phyloP scores from a whole-genome alignment of 1,284 basidiomycete species.

The Amylostereum areolatum region DNA sequence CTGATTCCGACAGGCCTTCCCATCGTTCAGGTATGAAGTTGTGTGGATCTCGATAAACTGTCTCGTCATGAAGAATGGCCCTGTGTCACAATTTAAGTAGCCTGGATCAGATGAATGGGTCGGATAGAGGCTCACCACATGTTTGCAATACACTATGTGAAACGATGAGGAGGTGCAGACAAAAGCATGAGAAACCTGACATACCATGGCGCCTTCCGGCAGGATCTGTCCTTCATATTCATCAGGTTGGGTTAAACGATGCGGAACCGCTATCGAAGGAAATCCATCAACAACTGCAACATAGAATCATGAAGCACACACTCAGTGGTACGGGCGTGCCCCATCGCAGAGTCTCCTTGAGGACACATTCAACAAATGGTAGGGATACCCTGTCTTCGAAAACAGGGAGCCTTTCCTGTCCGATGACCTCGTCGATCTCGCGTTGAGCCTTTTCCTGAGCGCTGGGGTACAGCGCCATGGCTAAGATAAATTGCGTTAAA shows the following conservation, averaged over 20 bases:
- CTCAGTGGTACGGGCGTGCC: too few relatives aligned
- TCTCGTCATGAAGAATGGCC: slow-evolving; percentile 14
- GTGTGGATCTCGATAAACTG: slow-evolving; percentile 12
- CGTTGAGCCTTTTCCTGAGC: background rate
- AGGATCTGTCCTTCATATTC: slow-evolving; percentile 18
- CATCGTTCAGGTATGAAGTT: slow-evolving; percentile 15
- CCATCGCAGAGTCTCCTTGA: slow-evolving; percentile 8
- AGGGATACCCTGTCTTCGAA: slow-evolving; percentile 13
- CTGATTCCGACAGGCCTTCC: slow-evolving; percentile 7
- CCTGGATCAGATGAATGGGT: too few relatives aligned
- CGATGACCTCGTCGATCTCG: background rate
- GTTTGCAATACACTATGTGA: slow-evolving; percentile 16
- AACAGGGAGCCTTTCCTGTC: background rate
- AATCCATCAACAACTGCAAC: too few relatives aligned
- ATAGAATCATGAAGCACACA: too few relatives aligned
- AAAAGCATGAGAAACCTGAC: too few relatives aligned
- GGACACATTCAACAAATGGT: slow-evolving; percentile 15
- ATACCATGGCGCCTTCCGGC: slow-evolving; percentile 17
- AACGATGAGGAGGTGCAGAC: too few relatives aligned
- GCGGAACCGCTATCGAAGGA: slow-evolving; percentile 9
- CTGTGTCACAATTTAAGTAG: too few relatives aligned
- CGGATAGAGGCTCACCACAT: slow-evolving; percentile 10
- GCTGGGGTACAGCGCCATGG: slow-evolving; percentile 11
- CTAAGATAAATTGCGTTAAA: too few relatives aligned
- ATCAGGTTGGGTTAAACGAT: slow-evolving; percentile 17